Evolutionary conservation across 164 flowering plant species (phyloP), one percentile per base, ranked within the genome.

Genomic region (Magnolia sinica): DNA sequence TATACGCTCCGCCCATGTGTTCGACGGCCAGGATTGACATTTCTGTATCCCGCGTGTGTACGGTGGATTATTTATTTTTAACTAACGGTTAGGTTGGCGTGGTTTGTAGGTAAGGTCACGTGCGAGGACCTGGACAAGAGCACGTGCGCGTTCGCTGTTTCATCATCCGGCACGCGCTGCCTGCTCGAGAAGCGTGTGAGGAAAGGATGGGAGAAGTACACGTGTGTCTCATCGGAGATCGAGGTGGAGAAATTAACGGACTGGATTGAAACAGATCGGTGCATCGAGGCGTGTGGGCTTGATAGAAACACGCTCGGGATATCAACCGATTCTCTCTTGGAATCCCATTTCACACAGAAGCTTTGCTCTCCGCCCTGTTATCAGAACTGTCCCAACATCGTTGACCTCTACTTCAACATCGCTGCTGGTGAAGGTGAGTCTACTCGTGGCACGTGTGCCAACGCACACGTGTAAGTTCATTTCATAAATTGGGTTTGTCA

Each of bases 371-470:
- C 88, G 50, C 82, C 31, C 19, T 91, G 94, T 85, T 88, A 89
- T 81, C 52, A 74, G 19, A 50, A 23, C 71, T 90, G 94, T 82
- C 90, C 91, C 81, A 91, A 91, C 86, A 76, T 90, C 55, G 87
- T 91, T 63, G 90, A 91, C 76, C 92, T 91, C 59, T 89, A 87
- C 87, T 90, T 89, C 88, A 90, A 86, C 65, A 89, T 91, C 3
- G 96, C 96, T 24, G 94, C 91, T 8, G 91, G 91, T 20, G 96
- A 91, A 88, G 94, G 96, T 89, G 80, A 5, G 45, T 37, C 45
- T 37, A 37, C 45, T 37, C 45, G 45, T 7, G 7, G 7, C 45
- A 4, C 45, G 45, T 37, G 4, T 37, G 45, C 45, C 45, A 37
- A 37, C 45, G 1, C 2, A 27, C 29, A 27, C 2, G 29, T 27